Percentiles rank a stretch among this genome's conserved stretches.
These are phyloP conservation scores for Laburnicola sp. DNA, from an alignment of 2,329 filamentous ascomycete species.

Conservation along the genomic window DNA sequence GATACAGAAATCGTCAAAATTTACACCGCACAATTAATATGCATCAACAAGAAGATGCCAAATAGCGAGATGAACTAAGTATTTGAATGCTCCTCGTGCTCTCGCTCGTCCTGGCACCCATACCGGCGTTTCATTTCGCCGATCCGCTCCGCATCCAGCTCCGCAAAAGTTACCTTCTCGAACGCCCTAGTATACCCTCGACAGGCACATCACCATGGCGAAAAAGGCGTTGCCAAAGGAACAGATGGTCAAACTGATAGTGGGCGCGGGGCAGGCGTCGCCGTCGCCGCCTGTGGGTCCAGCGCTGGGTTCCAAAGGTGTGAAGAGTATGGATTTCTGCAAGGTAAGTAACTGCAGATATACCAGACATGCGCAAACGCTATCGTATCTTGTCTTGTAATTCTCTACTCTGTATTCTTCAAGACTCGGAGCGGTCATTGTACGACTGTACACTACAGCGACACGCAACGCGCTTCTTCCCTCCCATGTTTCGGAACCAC, in stretches of 20 bases:
- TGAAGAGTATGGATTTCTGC: conserved; percentile 99
- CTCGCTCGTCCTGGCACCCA: neutral
- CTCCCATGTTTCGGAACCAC: neutral
- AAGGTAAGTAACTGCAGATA: conserved; percentile 63
- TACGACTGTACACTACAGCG: neutral
- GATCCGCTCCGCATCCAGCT: conserved; percentile 11
- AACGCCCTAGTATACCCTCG: neutral
- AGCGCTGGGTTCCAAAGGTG: conserved; percentile 92
- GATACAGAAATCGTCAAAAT: no score
- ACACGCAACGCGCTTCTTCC: neutral
- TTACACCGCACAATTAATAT: no score
- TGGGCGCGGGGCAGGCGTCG: conserved; percentile 91
- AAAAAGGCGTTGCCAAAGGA: conserved; percentile 43
- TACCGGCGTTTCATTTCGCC: conserved; percentile 7
- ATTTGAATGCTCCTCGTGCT: neutral
- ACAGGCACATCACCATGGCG: conserved; percentile 33
- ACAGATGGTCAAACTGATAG: conserved; percentile 89
- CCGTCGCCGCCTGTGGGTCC: conserved; percentile 96
- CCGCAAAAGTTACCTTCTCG: conserved; percentile 11
- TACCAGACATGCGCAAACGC: neutral
- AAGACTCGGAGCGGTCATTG: neutral
- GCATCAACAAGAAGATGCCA: no score
- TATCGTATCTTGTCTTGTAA: neutral
- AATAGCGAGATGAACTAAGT: no score
- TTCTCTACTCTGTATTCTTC: neutral